Conservation (phyloP, 768 basidiomycete species). For the Scleroderma citrinum region DNA sequence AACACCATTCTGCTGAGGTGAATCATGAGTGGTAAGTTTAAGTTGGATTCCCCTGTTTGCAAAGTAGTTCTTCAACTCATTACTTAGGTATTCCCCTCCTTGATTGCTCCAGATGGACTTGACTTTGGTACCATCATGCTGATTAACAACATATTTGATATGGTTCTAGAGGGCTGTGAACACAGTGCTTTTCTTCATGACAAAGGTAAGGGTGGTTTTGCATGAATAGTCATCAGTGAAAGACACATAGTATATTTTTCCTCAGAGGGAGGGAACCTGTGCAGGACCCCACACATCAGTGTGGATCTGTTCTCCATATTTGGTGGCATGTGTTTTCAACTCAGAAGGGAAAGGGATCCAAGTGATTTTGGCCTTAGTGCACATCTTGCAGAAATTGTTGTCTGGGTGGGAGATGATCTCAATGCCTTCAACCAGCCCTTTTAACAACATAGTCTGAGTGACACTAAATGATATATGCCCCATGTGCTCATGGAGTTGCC, state of each 20-base stretch:
- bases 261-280: conserved; percentile 12
- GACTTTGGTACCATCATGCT: conserved; percentile 16
- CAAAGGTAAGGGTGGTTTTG: conserved; percentile 18
- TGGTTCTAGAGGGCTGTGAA: conserved; percentile 19
- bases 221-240: conserved; percentile 33
- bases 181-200: conserved; percentile 23
- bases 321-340: neutral
- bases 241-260: conserved; percentile 27
- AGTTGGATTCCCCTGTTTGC: conserved; percentile 13
- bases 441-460: neutral
- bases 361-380: conserved; percentile 3
- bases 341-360: neutral
- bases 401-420: neutral
- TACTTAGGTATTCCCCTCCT: conserved; percentile 22
- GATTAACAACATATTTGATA: conserved; percentile 19
- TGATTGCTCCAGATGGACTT: conserved; percentile 16
- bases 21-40: conserved; percentile 18
- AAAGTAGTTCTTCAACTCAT: conserved; percentile 14
- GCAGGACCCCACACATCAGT: conserved; percentile 31
- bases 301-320: conserved; percentile 11
- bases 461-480: neutral
- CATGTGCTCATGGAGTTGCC: conserved; percentile 1
- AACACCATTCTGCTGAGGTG: conserved; percentile 23
- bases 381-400: conserved; percentile 1
- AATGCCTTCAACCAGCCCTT: neutral